Percentiles rank a stretch among this genome's conserved stretches.
Evolutionary conservation across 257 asterid genomes (phyloP).

Genomic region (Jaltomata sinuosa): DNA sequence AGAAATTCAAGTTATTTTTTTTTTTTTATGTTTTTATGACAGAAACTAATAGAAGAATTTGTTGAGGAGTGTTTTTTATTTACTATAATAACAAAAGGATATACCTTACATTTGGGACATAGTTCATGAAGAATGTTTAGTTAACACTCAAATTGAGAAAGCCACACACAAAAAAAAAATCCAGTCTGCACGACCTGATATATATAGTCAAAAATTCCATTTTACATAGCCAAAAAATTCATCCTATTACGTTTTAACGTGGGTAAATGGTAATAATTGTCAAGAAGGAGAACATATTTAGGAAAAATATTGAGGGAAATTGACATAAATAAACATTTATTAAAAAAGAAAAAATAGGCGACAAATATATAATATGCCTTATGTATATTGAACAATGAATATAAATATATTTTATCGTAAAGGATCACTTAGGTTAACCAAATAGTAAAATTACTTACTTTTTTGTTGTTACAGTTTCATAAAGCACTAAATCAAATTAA

Average conservation of each 20-base stretch:
- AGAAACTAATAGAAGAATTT: too few relatives aligned
- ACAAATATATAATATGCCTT: not conserved
- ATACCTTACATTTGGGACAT: not conserved
- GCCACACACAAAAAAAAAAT: too few relatives aligned
- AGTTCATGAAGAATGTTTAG: too few relatives aligned
- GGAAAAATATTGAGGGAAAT: not conserved
- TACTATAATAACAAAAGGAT: too few relatives aligned
- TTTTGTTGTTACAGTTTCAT: not conserved
- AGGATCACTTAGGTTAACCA: not conserved
- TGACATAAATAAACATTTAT: not conserved
- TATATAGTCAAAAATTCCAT: too few relatives aligned
- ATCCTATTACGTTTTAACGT: not conserved
- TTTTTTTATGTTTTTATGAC: not conserved
- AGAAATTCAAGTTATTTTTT: too few relatives aligned
- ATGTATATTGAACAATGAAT: not conserved
- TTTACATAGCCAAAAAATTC: too few relatives aligned
- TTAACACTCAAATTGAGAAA: too few relatives aligned
- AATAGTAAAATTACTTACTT: not conserved
- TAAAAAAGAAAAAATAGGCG: too few relatives aligned
- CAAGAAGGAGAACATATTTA: not conserved
- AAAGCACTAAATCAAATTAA: not conserved
- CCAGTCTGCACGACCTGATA: too few relatives aligned
- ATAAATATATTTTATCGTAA: not conserved
- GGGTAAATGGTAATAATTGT: not conserved
- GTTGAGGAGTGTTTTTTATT: too few relatives aligned